Evolutionary conservation across 441 rosid species (phyloP), one percentile per base, ranked within the genome.

Genomic region (Erysimum pusillum): DNA sequence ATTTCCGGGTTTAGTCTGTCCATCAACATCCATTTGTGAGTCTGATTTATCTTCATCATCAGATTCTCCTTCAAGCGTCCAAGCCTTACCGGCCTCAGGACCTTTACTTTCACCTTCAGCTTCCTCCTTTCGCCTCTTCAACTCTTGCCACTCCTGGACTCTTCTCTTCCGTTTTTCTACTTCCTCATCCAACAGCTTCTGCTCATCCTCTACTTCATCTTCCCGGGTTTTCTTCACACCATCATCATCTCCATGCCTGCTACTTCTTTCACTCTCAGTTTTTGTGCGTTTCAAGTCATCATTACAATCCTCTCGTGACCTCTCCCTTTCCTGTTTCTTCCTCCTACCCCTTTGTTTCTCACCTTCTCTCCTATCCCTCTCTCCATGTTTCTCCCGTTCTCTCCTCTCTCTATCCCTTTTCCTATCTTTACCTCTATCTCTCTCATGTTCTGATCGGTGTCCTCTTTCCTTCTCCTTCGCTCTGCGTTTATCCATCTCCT

Each of bases 61-160:
- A 34, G 97, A 94, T 77, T 77, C 71, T 15, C 70, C 79, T 20
- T 76, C 79, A 45, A 76, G 79, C 53, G 79, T 76, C 98, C 98
- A 94, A 48, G 90, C 86, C 82, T 90, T 92, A 60, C 93, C 91
- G 44, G 84, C 75, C 82, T 84, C 80, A 20, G 77, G 74, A 53
- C 49, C 58, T 49, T 52, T 52, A 61, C 58, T 76, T 53, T 32
- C 59, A 53, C 58, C 52, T 62, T 92, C 91, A 77, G 88, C 88
- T 82, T 86, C 93, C 83, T 76, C 65, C 8, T 69, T 88, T 85
- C 57, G 58, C 89, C 97, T 89, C 85, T 71, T 87, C 67, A 88
- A 69, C 76, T 89, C 93, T 77, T 94, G 97, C 98, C 98, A 92
- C 80, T 94, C 97, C 76, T 90, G 97, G 60, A 94, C 93, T 83